phyloP scores from a whole-genome alignment of 2,329 filamentous ascomycete species.

The Shiraia sp. region DNA sequence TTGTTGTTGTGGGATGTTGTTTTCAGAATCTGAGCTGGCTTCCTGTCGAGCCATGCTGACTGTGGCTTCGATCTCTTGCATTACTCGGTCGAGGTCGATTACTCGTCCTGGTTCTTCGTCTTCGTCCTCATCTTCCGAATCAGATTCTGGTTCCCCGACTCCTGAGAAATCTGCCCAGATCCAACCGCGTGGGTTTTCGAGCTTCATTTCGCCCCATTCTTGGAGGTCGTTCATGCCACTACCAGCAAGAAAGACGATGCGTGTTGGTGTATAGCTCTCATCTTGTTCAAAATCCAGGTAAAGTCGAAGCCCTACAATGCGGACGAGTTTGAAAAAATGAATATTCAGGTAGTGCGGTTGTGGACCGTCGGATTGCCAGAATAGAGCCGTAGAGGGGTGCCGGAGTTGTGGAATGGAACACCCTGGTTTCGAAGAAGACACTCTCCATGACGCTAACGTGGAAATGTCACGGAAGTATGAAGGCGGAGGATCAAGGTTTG shows the following conservation, averaged over 20 bases:
- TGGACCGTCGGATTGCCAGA: conserved; percentile 86
- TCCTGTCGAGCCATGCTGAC: background rate
- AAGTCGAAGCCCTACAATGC: conserved; percentile 76
- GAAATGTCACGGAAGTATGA: conserved; percentile 76
- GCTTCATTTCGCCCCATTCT: conserved; percentile 79
- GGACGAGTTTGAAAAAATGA: conserved; percentile 82
- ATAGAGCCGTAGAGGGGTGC: conserved; percentile 71
- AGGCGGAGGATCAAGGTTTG: conserved; percentile 41
- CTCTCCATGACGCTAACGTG: conserved; percentile 80
- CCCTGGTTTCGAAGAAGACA: conserved; percentile 79
- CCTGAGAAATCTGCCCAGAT: conserved; percentile 76
- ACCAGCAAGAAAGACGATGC: conserved; percentile 85
- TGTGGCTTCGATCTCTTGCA: conserved; percentile 5
- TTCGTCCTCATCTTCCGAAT: conserved; percentile 20
- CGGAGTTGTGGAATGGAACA: conserved; percentile 77
- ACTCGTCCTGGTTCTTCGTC: conserved; percentile 23
- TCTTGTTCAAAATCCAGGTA: conserved; percentile 91
- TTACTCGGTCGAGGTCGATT: background rate
- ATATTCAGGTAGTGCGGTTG: conserved; percentile 83
- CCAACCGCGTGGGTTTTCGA: conserved; percentile 84
- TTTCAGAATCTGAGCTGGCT: background rate
- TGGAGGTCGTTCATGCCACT: conserved; percentile 91
- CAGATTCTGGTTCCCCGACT: conserved; percentile 54
- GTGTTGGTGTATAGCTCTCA: conserved; percentile 95
- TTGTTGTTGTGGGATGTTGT: conserved; percentile 2